These are phyloP conservation scores for Arabidopsis arenosa DNA, from an alignment of 345 rosid genomes.

Conservation along the genomic window DNA sequence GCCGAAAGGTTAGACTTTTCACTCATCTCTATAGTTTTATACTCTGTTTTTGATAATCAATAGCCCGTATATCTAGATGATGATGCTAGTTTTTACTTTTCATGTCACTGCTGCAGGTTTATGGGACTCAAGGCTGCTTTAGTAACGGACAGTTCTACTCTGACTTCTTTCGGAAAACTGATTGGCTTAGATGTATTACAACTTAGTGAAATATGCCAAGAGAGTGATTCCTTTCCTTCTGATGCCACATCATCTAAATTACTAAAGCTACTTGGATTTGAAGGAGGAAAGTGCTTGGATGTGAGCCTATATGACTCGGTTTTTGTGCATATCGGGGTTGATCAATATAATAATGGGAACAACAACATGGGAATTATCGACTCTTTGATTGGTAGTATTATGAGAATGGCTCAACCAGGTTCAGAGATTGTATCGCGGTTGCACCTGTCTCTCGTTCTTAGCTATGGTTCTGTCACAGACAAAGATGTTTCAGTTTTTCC, in stretches of 20 bases:
- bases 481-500: constrained; percentile 49
- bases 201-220: constrained; percentile 46
- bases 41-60: background rate
- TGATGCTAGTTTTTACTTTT: constrained; percentile 21
- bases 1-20: constrained; percentile 60
- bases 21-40: constrained; percentile 7
- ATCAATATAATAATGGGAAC: constrained; percentile 40
- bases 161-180: constrained; percentile 59
- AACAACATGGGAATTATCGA: constrained; percentile 49
- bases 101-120: constrained; percentile 56
- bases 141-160: constrained; percentile 52
- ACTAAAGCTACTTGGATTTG: constrained; percentile 72
- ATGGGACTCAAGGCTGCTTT: constrained; percentile 86
- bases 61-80: background rate
- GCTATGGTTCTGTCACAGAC: constrained; percentile 64
- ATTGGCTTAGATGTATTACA: constrained; percentile 59
- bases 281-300: constrained; percentile 58
- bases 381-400: constrained; percentile 58
- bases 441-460: constrained; percentile 76
- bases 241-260: constrained; percentile 50
- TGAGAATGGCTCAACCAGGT: constrained; percentile 59
- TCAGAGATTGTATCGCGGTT: constrained; percentile 64
- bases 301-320: constrained; percentile 66
- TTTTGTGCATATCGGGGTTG: constrained; percentile 65
- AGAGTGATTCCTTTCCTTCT: constrained; percentile 36